Percentiles rank a stretch among this genome's conserved stretches.
These are phyloP conservation scores for Bisporella sp. DNA, from an alignment of 2,329 filamentous ascomycete species.

Conservation along the genomic window DNA sequence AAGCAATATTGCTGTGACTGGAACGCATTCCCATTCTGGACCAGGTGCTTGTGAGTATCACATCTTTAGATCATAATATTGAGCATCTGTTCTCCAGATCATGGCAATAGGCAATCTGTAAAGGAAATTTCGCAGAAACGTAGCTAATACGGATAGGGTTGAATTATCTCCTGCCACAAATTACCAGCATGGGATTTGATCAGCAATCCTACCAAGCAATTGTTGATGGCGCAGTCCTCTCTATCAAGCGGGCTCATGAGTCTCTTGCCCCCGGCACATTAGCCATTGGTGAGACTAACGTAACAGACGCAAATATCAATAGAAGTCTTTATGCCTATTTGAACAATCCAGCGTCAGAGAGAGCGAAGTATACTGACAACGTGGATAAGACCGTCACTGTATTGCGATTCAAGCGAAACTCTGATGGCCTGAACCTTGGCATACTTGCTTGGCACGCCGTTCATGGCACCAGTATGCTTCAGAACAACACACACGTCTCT, in stretches of 20 bases:
- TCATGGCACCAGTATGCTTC: slow-evolving; percentile 83
- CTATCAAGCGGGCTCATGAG: slow-evolving; percentile 75
- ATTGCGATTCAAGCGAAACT: slow-evolving; percentile 67
- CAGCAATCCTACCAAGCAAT: slow-evolving; percentile 85
- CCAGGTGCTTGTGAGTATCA: slow-evolving; percentile 53
- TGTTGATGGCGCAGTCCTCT: slow-evolving; percentile 75
- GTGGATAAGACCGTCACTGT: slow-evolving; percentile 73
- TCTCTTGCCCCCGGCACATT: slow-evolving; percentile 58
- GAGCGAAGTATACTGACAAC: slow-evolving; percentile 53
- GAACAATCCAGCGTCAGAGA: slow-evolving; percentile 72
- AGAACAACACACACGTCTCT: slow-evolving; percentile 84
- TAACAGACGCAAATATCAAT: slow-evolving; percentile 75
- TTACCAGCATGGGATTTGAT: slow-evolving; percentile 80
- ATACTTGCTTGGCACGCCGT: slow-evolving; percentile 74
- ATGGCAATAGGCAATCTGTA: no score
- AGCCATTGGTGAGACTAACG: slow-evolving; percentile 59
- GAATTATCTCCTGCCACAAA: slow-evolving; percentile 87
- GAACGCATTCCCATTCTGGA: slow-evolving; percentile 86
- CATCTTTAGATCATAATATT: no score
- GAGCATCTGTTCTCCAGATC: no score
- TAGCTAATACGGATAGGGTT: slow-evolving; percentile 47
- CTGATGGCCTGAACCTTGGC: slow-evolving; percentile 69
- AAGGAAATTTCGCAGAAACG: no score
- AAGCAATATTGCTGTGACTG: slow-evolving; percentile 80
- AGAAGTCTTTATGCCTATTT: slow-evolving; percentile 83